Evolutionary conservation across 139 green algal species (phyloP).

Genomic region (Chlorella ohadii): DNA sequence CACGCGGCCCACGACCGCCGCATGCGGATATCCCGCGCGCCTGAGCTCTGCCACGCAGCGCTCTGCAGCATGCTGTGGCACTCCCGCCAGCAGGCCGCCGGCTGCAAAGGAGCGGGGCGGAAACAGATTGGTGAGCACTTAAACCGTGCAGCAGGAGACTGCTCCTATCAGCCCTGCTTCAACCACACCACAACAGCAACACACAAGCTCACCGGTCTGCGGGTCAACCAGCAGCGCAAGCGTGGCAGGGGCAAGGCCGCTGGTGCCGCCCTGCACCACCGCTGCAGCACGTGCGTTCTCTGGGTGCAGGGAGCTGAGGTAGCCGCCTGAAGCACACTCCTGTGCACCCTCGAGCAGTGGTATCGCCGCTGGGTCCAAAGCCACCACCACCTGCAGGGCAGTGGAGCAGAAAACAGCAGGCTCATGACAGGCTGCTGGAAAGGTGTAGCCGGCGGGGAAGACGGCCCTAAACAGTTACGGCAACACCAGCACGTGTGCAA

Average conservation of each 20-base stretch:
- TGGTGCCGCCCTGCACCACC: constrained; percentile 25
- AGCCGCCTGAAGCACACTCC: constrained; percentile 52
- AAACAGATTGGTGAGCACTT: background rate
- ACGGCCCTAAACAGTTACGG: no score
- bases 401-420: background rate
- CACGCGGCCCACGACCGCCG: constrained; percentile 58
- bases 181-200: background rate
- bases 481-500: no score
- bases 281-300: constrained; percentile 61
- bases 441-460: no score
- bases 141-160: no score
- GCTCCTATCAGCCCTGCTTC: no score
- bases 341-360: constrained; percentile 69
- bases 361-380: constrained; percentile 55
- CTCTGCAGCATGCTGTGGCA: constrained; percentile 55
- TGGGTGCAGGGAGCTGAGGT: constrained; percentile 68
- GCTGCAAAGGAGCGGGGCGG: background rate
- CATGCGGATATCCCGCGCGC: constrained; percentile 56
- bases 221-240: constrained; percentile 82
- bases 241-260: background rate
- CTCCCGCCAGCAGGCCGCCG: constrained; percentile 67
- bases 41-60: constrained; percentile 59
- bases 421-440: no score
- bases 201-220: constrained; percentile 68
- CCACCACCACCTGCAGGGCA: background rate